Evolutionary conservation across 495 filamentous ascomycete species (phyloP).

Genomic region (Aspergillus indologenus): DNA sequence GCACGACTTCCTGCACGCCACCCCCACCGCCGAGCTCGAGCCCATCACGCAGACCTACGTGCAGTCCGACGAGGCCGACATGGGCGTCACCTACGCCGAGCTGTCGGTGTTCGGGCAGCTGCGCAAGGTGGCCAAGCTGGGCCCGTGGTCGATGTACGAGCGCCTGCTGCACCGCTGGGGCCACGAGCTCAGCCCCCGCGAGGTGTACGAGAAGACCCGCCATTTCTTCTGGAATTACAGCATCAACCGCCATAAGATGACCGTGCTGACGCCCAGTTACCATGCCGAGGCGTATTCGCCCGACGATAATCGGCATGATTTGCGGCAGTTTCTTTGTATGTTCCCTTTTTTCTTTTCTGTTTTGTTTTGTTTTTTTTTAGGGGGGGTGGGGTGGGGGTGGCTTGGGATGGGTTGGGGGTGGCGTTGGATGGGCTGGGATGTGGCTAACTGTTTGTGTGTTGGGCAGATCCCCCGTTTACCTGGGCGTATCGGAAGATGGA

Average conservation of each 20-base stretch:
- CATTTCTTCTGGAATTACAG: slow-evolving; percentile 59
- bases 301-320: slow-evolving; percentile 69
- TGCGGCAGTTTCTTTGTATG: slow-evolving; percentile 55
- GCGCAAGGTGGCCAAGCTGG: slow-evolving; percentile 69
- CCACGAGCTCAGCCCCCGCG: slow-evolving; percentile 41
- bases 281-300: slow-evolving; percentile 55
- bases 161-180: slow-evolving; percentile 70
- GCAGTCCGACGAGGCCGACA: slow-evolving; percentile 67
- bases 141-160: slow-evolving; percentile 69
- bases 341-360: slow-evolving; percentile 1
- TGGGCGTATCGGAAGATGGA: slow-evolving; percentile 46
- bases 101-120: slow-evolving; percentile 59
- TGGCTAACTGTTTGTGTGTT: background rate
- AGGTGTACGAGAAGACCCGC: slow-evolving; percentile 60
- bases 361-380: background rate
- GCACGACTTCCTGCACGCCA: slow-evolving; percentile 67
- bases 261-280: slow-evolving; percentile 58
- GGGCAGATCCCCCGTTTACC: slow-evolving; percentile 36
- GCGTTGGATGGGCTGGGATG: background rate
- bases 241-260: slow-evolving; percentile 67
- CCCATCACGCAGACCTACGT: slow-evolving; percentile 62
- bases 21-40: slow-evolving; percentile 81
- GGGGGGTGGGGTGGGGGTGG: background rate
- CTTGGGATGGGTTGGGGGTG: background rate
- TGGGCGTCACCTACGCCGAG: slow-evolving; percentile 60